A percentile compares a stretch with the other conserved stretches of the same genome.
Evolutionary conservation across 2,329 filamentous ascomycete genomes (phyloP).

Genomic region (Podosphaera xanthii): DNA sequence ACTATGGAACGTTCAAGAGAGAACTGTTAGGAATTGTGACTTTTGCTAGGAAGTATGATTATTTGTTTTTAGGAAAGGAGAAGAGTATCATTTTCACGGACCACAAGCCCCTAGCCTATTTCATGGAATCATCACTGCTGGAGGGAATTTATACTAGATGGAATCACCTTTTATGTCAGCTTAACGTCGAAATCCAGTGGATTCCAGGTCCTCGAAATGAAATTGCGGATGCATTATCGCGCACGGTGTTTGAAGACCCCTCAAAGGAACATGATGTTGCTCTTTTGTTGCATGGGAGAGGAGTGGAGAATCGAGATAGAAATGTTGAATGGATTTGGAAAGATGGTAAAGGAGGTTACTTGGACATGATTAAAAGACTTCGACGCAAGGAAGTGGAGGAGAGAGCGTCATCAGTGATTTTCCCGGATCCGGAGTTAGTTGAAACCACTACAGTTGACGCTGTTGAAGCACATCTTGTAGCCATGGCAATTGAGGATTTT

Average conservation of each 20-base stretch:
- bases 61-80: not conserved
- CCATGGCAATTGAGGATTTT: not conserved
- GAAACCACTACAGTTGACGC: not conserved
- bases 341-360: not conserved
- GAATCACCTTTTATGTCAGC: not conserved
- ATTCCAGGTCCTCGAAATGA: not conserved
- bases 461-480: not conserved
- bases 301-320: not conserved
- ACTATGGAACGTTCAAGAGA: not conserved
- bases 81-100: not conserved
- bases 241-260: not conserved
- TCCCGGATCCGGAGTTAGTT: not conserved
- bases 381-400: not conserved
- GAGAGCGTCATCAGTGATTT: not conserved
- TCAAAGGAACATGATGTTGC: not conserved
- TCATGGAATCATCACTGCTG: not conserved
- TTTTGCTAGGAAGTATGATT: constrained; percentile 1
- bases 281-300: not conserved
- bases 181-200: not conserved
- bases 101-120: not conserved
- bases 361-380: not conserved
- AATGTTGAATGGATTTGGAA: not conserved
- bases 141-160: not conserved
- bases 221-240: not conserved
- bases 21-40: not conserved